Evolutionary conservation across 495 filamentous ascomycete genomes (phyloP).

Genomic region (Tuber indicum): DNA sequence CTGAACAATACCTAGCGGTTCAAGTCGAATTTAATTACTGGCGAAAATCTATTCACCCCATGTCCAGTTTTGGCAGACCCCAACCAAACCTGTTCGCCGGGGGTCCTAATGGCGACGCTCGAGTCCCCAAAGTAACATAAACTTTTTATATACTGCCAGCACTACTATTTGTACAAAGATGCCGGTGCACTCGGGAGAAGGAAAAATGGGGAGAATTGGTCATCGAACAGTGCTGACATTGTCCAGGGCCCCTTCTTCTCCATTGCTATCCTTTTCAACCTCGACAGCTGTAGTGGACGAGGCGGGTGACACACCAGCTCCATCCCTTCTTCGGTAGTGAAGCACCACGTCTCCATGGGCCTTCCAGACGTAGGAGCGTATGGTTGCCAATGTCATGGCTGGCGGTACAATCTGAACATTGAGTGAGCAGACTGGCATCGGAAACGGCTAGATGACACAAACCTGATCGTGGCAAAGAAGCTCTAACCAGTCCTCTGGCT

Average conservation of each 20-base stretch:
- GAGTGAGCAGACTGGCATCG: conserved; percentile 9
- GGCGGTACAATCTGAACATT: conserved; percentile 53
- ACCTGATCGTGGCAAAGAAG: conserved; percentile 90
- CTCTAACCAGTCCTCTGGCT: conserved; percentile 87
- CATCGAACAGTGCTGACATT: neutral
- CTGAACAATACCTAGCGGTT: neutral
- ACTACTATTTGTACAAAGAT: neutral
- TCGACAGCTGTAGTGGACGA: conserved; percentile 22
- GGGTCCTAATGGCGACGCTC: neutral
- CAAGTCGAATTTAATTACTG: neutral
- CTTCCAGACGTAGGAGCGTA: conserved; percentile 87
- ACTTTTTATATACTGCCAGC: neutral
- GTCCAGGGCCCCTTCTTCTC: neutral
- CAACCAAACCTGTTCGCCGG: neutral
- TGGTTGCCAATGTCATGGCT: conserved; percentile 84
- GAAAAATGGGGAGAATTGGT: neutral
- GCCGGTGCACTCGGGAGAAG: neutral
- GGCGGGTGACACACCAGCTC: conserved; percentile 8
- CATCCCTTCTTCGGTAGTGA: conserved; percentile 81
- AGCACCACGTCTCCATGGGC: conserved; percentile 82
- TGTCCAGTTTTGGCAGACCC: too few species aligned
- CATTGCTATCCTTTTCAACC: conserved; percentile 10
- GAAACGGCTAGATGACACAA: conserved; percentile 40
- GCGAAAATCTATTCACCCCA: too few species aligned
- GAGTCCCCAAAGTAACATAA: neutral